Evolutionary conservation across 352 stramenopile species (phyloP).

Genomic region (Phytophthora litchii): DNA sequence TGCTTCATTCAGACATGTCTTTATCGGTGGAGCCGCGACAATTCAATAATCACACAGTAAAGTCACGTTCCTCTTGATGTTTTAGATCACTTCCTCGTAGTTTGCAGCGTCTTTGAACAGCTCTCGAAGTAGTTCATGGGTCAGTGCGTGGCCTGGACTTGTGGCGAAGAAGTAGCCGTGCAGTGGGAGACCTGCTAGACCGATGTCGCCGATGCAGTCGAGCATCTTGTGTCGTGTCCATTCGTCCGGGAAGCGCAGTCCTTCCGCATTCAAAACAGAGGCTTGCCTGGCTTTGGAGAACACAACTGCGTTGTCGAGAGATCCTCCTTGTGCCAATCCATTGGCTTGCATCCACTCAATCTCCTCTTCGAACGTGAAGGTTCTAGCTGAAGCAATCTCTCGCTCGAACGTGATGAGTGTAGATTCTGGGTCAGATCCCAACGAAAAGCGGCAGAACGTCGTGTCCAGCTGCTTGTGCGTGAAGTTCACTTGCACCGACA

Average conservation of each 20-base stretch:
- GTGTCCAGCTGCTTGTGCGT: conserved; percentile 58
- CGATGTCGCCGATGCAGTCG: conserved; percentile 73
- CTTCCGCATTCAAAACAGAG: conserved; percentile 51
- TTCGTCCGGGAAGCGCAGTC: conserved; percentile 65
- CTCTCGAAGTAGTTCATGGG: conserved; percentile 57
- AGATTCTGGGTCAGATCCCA: conserved; percentile 36
- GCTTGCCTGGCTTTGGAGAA: conserved; percentile 35
- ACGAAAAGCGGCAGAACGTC: conserved; percentile 44
- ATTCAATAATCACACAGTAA: conserved; percentile 13
- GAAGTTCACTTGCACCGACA: conserved; percentile 79
- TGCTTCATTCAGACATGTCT: not conserved
- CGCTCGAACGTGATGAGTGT: conserved; percentile 39
- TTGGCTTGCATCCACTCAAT: conserved; percentile 62
- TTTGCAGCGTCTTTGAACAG: conserved; percentile 54
- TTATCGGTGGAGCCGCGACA: too few species aligned
- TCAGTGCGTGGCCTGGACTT: conserved; percentile 69
- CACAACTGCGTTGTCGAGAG: conserved; percentile 71
- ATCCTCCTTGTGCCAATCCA: conserved; percentile 60
- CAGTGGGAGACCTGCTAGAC: conserved; percentile 54
- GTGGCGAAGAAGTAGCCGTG: conserved; percentile 75
- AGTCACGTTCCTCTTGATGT: conserved; percentile 6
- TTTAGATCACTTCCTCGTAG: conserved; percentile 41
- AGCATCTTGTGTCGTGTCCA: conserved; percentile 79
- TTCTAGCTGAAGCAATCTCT: conserved; percentile 57
- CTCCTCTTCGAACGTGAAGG: conserved; percentile 80